A percentile compares a stretch with the other conserved stretches of the same genome.
Conservation (phyloP, 805 yeast genomes). For the Metschnikowia gelsemii region DNA sequence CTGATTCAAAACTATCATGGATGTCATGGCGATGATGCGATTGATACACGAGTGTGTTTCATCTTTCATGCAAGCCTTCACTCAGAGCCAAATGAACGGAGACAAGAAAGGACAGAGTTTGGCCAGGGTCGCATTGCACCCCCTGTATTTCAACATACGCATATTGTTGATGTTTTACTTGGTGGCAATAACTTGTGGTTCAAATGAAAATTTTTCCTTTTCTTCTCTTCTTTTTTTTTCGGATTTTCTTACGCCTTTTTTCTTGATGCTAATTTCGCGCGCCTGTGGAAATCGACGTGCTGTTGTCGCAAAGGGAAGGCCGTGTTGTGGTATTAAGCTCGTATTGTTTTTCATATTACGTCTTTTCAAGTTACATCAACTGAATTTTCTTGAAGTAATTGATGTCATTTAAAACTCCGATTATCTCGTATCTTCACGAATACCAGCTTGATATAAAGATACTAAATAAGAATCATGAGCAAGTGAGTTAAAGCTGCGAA, state of each 20-base stretch:
- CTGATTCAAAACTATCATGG: no score
- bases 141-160: slow-evolving; percentile 14
- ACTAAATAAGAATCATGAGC: no score
- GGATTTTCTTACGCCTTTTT: slow-evolving; percentile 4
- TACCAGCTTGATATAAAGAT: no score
- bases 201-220: slow-evolving; percentile 10
- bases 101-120: background rate
- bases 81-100: background rate
- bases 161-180: slow-evolving; percentile 9
- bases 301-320: background rate
- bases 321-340: background rate
- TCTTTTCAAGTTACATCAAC: no score
- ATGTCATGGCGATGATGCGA: background rate
- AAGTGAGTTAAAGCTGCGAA: no score
- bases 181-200: slow-evolving; percentile 6
- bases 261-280: slow-evolving; percentile 4
- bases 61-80: background rate
- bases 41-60: background rate
- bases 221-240: slow-evolving; percentile 1
- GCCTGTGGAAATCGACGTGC: background rate
- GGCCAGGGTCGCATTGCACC: no score
- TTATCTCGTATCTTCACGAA: no score
- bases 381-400: no score
- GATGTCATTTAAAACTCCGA: no score
- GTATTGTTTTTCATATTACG: background rate